These are phyloP conservation scores for Schoenoplectus tabernaemontani DNA, from an alignment of 202 grass and related monocot genomes.

Conservation along the genomic window DNA sequence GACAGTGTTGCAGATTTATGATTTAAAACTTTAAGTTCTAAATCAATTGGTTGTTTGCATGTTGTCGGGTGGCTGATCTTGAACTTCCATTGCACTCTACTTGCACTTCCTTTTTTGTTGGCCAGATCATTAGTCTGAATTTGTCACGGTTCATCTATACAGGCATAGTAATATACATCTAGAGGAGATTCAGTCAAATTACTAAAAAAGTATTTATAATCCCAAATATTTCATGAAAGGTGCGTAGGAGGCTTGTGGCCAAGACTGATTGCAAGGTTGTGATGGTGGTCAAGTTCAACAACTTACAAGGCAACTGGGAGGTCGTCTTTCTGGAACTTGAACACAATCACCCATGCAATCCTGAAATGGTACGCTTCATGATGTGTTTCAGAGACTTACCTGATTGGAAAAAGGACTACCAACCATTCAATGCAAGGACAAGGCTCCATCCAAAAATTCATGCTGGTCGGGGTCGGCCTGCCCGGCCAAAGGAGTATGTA, in stretches of 20 bases:
- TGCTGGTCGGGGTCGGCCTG: conserved; percentile 61
- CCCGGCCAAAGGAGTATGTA: conserved; percentile 67
- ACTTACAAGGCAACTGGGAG: conserved; percentile 58
- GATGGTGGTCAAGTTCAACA: conserved; percentile 73
- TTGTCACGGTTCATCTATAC: neutral
- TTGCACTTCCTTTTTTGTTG: neutral
- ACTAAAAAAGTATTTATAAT: neutral
- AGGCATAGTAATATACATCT: neutral
- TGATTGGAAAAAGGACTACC: conserved; percentile 70
- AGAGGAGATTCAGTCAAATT: neutral
- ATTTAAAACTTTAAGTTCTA: neutral
- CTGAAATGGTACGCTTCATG: conserved; percentile 91
- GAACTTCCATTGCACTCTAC: neutral
- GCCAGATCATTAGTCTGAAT: neutral
- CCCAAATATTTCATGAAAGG: conserved; percentile 5
- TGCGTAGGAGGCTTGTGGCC: conserved; percentile 69
- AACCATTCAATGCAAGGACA: conserved; percentile 62
- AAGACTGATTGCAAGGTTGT: conserved; percentile 81
- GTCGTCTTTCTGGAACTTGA: conserved; percentile 74
- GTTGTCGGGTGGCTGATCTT: neutral
- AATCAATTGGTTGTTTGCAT: neutral
- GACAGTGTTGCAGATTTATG: neutral
- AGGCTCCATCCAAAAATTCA: conserved; percentile 72
- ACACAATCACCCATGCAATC: conserved; percentile 84
- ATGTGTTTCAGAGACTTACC: conserved; percentile 73